Percentiles rank a stretch among this genome's conserved stretches.
Evolutionary conservation across 805 yeast species (phyloP).

Genomic region (Sungouiella blattae): DNA sequence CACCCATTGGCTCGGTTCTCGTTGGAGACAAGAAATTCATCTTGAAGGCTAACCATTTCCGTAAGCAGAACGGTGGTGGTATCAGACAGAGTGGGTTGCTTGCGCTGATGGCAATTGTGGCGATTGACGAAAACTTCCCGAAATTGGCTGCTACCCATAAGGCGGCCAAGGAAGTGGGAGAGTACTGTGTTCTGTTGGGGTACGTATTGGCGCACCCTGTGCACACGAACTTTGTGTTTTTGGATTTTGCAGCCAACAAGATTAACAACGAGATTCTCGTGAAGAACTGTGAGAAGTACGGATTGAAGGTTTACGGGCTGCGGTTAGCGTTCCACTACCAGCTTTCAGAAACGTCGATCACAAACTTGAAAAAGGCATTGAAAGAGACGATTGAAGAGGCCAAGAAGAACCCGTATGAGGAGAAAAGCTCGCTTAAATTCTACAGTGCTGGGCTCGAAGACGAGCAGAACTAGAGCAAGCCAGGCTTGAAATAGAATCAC

Average conservation of each 20-base stretch:
- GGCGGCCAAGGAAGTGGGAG: conserved; percentile 32
- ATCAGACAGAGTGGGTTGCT: conserved; percentile 41
- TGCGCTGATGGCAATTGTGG: conserved; percentile 39
- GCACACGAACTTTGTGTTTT: conserved; percentile 40
- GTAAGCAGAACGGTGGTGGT: conserved; percentile 44
- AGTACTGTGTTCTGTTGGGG: conserved; percentile 25
- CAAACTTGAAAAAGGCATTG: conserved; percentile 19
- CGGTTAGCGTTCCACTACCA: conserved; percentile 37
- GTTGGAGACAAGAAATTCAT: conserved; percentile 31
- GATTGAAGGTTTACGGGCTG: conserved; percentile 13
- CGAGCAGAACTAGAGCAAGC: too few species aligned
- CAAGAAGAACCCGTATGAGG: conserved; percentile 11
- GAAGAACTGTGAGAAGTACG: conserved; percentile 18
- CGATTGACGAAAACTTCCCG: conserved; percentile 37
- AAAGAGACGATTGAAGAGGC: conserved; percentile 15
- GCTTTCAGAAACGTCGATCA: conserved; percentile 27
- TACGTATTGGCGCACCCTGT: conserved; percentile 35
- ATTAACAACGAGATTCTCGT: conserved; percentile 25
- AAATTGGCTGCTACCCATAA: conserved; percentile 31
- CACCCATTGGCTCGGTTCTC: conserved; percentile 42
- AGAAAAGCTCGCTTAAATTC: conserved; percentile 5
- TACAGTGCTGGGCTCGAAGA: too few species aligned
- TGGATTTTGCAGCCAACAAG: conserved; percentile 30
- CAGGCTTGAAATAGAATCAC: too few species aligned
- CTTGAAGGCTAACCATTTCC: conserved; percentile 42